phyloP scores from a whole-genome alignment of 1,284 basidiomycete genomes.

The Cryptococcus sp. region DNA sequence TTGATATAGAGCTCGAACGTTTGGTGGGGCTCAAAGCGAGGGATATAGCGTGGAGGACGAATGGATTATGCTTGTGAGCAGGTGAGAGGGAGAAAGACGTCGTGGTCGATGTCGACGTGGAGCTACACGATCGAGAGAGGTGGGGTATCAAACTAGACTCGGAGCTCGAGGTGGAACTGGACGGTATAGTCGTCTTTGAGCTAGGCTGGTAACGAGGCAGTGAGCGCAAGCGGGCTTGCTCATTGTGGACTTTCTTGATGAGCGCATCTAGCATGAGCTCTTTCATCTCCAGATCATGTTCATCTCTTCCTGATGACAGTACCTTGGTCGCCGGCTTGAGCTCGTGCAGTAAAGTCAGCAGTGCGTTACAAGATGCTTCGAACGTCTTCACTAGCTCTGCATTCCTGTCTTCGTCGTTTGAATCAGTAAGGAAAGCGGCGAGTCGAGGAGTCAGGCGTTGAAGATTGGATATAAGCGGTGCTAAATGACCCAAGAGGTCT shows the following conservation, averaged over 20 bases:
- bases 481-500: not conserved
- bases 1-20: too few relatives aligned
- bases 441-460: not conserved
- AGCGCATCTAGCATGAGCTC: conserved; percentile 30
- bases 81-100: not conserved
- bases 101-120: too few relatives aligned
- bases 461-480: not conserved
- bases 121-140: too few relatives aligned
- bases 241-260: conserved; percentile 29
- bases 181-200: not conserved
- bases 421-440: not conserved
- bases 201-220: not conserved
- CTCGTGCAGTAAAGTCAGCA: conserved; percentile 5
- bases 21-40: not conserved
- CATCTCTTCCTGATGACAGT: conserved; percentile 1
- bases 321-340: not conserved
- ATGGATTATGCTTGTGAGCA: conserved; percentile 16
- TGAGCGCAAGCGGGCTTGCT: conserved; percentile 7
- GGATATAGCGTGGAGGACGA: conserved; percentile 25
- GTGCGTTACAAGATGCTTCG: not conserved
- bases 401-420: not conserved
- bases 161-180: too few relatives aligned
- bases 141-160: too few relatives aligned
- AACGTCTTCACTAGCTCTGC: not conserved
- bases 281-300: conserved; percentile 32